Evolutionary conservation across 345 rosid species (phyloP).

Genomic region (Hypericum androsaemum): DNA sequence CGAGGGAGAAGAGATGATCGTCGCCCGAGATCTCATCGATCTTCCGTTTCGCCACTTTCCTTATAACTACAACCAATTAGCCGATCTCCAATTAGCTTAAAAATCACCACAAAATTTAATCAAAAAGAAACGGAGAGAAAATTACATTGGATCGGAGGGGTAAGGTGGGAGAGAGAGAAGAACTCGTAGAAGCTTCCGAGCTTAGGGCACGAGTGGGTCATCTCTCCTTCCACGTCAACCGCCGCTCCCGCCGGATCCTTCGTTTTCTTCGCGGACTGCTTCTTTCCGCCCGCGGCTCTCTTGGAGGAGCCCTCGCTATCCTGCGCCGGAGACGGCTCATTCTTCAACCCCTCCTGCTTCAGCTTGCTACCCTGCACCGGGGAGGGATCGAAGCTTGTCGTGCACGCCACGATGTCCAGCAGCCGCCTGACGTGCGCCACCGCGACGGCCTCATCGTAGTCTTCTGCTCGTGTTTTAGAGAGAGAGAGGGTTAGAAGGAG

Average conservation of each 20-base stretch:
- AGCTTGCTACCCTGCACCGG: no score
- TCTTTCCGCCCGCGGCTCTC: constrained; percentile 25
- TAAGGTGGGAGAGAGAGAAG: constrained; percentile 84
- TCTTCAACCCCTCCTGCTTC: constrained; percentile 14
- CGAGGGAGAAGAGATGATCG: constrained; percentile 80
- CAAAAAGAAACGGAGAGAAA: constrained; percentile 11
- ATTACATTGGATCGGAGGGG: constrained; percentile 90
- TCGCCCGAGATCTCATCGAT: constrained; percentile 47
- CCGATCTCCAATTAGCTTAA: constrained; percentile 1
- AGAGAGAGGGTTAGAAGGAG: neutral
- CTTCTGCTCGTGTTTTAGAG: constrained; percentile 37
- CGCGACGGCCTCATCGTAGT: constrained; percentile 66
- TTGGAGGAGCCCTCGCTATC: constrained; percentile 8
- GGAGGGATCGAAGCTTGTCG: constrained; percentile 69
- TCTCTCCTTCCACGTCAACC: constrained; percentile 60
- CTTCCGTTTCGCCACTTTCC: constrained; percentile 42
- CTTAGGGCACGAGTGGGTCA: constrained; percentile 64
- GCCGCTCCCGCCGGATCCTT: constrained; percentile 33
- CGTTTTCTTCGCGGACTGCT: constrained; percentile 37
- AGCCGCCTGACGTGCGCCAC: constrained; percentile 86
- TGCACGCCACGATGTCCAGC: constrained; percentile 82
- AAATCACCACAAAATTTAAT: neutral
- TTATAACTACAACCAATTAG: constrained; percentile 40
- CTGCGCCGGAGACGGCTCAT: constrained; percentile 37
- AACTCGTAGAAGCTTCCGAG: constrained; percentile 86